phyloP scores from a whole-genome alignment of 2,329 filamentous ascomycete genomes.

The Alternaria rosae region DNA sequence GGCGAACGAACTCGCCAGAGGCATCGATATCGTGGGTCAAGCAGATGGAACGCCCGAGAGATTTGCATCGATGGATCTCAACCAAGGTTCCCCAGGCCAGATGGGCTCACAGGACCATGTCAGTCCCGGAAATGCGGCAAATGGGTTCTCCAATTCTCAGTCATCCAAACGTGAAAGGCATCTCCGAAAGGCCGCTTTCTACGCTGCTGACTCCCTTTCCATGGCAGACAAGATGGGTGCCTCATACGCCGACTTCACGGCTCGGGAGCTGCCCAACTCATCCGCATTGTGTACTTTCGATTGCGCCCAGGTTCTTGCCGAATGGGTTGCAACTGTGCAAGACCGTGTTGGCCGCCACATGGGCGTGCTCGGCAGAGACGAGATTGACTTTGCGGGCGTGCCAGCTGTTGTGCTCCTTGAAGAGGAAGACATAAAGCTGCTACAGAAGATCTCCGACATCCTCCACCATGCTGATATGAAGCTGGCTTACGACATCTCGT shows the following conservation, averaged over 20 bases:
- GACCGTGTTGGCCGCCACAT: slow-evolving; percentile 91
- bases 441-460: slow-evolving; percentile 83
- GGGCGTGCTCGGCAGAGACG: slow-evolving; percentile 83
- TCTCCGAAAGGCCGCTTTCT: slow-evolving; percentile 91
- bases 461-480: slow-evolving; percentile 80
- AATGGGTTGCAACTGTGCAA: slow-evolving; percentile 93
- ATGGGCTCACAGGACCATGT: slow-evolving; percentile 34
- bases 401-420: slow-evolving; percentile 90
- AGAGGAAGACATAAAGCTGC: slow-evolving; percentile 85
- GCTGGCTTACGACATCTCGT: slow-evolving; percentile 65
- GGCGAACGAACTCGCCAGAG: slow-evolving; percentile 83
- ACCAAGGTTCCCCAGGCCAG: slow-evolving; percentile 34
- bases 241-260: slow-evolving; percentile 83
- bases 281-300: slow-evolving; percentile 93
- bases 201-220: slow-evolving; percentile 87
- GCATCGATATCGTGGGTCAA: slow-evolving; percentile 77
- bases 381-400: slow-evolving; percentile 79
- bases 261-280: slow-evolving; percentile 85
- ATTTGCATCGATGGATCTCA: slow-evolving; percentile 44
- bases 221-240: slow-evolving; percentile 88
- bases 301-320: slow-evolving; percentile 89
- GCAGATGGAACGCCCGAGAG: slow-evolving; percentile 67
- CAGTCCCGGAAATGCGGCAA: slow-evolving; percentile 44
- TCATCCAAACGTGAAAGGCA: slow-evolving; percentile 82
- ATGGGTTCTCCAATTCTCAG: slow-evolving; percentile 48